Evolutionary conservation across 2,329 filamentous ascomycete genomes (phyloP), one percentile per base, ranked within the genome.

Genomic region (Cadophora sp.): DNA sequence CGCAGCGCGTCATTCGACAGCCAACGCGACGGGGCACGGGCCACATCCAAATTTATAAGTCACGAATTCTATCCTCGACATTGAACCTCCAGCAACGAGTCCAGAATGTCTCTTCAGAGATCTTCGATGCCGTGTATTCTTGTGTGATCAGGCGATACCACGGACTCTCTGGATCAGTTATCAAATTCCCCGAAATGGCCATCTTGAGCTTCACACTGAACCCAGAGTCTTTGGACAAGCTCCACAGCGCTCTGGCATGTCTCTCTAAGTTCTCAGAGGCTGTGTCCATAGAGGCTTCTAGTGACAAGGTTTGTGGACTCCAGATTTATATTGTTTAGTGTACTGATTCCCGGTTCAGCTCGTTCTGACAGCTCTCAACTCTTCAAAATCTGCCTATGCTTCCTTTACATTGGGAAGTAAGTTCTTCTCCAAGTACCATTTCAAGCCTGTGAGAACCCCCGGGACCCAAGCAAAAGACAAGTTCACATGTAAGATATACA

Each of bases 251-350:
- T 27, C 84, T 95, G 65, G 83, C 88, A 24, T 95, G 92, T 77
- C 83, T 95, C 30, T 86, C 87, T 75, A 93, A 93, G 78, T 94
- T 95, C 80, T 91, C 89, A 77, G 92, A 95, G 73, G 87, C 90
- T 55, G 91, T 95, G 22, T 91, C 88, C 30, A 83, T 95, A 48
- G 92, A 94, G 78, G 67, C 70, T 41, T 67, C 65, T 60, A 64
- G 76, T 59, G 73, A 73, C 62, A 75, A 74, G 70, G 72, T 73
- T 45, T 50, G 66, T 67, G 56, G 72, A 67, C 59, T 59, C 59
- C 55, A 60, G 9, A 30, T 4, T 3, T 56, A 47, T n/a, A 22
- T 8, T 18, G 1, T 1, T 18, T 18, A 6, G 4, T 55, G 58
- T 59, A 41, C 62, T 66, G 14, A 65, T 61, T 16, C 6, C 36